Conservation (phyloP, 108 stramenopile genomes). For the Cyclostephanos tholiformis region DNA sequence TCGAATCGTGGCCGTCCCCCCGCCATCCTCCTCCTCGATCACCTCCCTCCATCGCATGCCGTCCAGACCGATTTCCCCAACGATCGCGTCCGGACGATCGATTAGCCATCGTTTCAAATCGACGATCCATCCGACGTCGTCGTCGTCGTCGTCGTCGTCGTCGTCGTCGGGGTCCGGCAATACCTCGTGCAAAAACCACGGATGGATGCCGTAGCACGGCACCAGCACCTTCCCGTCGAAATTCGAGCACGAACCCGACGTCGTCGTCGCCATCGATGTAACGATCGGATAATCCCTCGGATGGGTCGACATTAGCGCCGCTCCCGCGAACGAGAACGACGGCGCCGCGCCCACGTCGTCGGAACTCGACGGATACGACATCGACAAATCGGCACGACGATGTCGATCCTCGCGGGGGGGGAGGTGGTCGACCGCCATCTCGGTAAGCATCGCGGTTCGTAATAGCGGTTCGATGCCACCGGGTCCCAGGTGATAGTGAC, state of each 20-base stretch:
- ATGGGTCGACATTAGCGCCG: slow-evolving; percentile 88
- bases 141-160: neutral
- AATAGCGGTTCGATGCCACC: slow-evolving; percentile 32
- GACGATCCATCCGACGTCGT: slow-evolving; percentile 49
- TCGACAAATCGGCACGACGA: too few species aligned
- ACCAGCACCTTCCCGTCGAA: slow-evolving; percentile 30
- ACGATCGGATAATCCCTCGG: slow-evolving; percentile 74
- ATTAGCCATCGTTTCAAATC: slow-evolving; percentile 49
- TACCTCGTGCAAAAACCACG: slow-evolving; percentile 83
- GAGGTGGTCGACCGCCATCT: too few species aligned
- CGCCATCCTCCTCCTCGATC: neutral
- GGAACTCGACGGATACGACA: too few species aligned
- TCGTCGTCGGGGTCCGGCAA: slow-evolving; percentile 11
- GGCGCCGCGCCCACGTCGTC: too few species aligned
- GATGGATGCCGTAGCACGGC: slow-evolving; percentile 85
- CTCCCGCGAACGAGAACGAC: slow-evolving; percentile 55
- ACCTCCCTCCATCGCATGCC: slow-evolving; percentile 55
- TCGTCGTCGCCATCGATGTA: slow-evolving; percentile 7
- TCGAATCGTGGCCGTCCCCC: slow-evolving; percentile 30
- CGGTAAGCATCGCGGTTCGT: too few species aligned
- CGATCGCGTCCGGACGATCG: slow-evolving; percentile 57
- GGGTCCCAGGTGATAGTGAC: slow-evolving; percentile 81
- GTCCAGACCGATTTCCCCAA: slow-evolving; percentile 90
- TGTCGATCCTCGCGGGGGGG: too few species aligned
- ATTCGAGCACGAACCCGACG: neutral